Evolutionary conservation across 441 rosid species (phyloP), one percentile per base, ranked within the genome.

Genomic region (Euphorbia celastroides): DNA sequence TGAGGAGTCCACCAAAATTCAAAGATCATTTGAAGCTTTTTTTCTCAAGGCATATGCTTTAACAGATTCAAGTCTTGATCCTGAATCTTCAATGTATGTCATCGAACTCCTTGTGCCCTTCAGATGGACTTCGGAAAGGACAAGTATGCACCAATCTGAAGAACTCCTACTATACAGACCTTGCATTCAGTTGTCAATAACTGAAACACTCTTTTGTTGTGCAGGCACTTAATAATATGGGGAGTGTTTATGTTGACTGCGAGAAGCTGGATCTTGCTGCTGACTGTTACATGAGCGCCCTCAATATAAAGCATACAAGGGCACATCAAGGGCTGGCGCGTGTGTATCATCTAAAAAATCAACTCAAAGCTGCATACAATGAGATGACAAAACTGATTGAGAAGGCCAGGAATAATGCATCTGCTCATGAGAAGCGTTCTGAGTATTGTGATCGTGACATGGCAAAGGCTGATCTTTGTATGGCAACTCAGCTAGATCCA

Each of bases 111-210:
- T 90, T 19, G 95, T 95, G 99, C 74, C 99, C 99, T 36, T 95
- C 98, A n/a, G 99, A 95, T 71, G 98, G 97, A 26, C 96, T 95
- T 28, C 88, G 97, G 25, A 95, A 95, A 82, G 99, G 99, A 79
- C 98, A 95, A 79, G 99, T 92, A 72, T 72, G 81, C 69, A 65
- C 66, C 42, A 42, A 20, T 60, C 65, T 61, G 44, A 26, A 63
- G 61, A n/a, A 34, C 16, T 62, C 56, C n/a, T n/a, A n/a, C n/a
- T n/a, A n/a, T n/a, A n/a, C 12, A 36, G 11, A 36, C 42, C 42
- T n/a, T n/a, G n/a, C n/a, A n/a, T n/a, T n/a, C n/a, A 65, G 16
- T 52, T 14, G 4, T 72, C 57, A 46, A 23, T 27, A 63, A 59
- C 22, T 55, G 48, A 44, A 54, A 3, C 58, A 27, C 32, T 48